Base-by-base conservation (phyloP, 2,329 filamentous ascomycete species). In the Sclerotinia spermophila region DNA sequence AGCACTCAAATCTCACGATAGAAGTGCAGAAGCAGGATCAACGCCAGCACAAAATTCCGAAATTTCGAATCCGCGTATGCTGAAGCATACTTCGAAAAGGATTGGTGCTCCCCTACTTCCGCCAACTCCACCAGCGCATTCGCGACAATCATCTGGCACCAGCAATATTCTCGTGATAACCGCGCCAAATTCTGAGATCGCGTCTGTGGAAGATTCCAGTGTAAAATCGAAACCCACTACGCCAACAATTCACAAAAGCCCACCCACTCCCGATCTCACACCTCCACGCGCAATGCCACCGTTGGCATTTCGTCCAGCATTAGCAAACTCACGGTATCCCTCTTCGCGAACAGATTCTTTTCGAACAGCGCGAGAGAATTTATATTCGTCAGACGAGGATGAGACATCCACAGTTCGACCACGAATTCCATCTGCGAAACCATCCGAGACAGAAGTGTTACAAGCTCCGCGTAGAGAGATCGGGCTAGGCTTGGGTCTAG, bases 191-290 rank as follows among this genome's bases (percentile, higher is more conserved):
- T 71, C 74, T 62, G 76, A 77, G 66, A 33, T 71, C 44, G 65
- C 72, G 21, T 72, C 67, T 55, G 44, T 73, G 19, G 72, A 71
- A 60, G 73, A 71, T 67, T 61, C 71, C 15, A 48, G n/a, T 19
- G 40, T 71, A 60, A 56, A 72, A 58, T 77, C 76, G 69, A 76
- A 83, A 15, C 85, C 85, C n/a, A 82, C 83, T 69, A 92, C 90
- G 7, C 89, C 90, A 65, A 85, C 88, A 40, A 87, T 88, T 74
- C 87, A 90, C 74, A 85, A 86, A 76, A 92, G 88, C 75, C 90
- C 90, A 24, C 91, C 90, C 44, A 94, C 91, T 4, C 92, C 91
- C 45, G 91, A 93, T 80, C 86, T 91, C 60, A 94, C 91, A 24
- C 92, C 91, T 67, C 91, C 91, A 48, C 86, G 88, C 62, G 80